Conservation (phyloP, 2,329 filamentous ascomycete genomes). For the Talaromyces rugulosus region DNA sequence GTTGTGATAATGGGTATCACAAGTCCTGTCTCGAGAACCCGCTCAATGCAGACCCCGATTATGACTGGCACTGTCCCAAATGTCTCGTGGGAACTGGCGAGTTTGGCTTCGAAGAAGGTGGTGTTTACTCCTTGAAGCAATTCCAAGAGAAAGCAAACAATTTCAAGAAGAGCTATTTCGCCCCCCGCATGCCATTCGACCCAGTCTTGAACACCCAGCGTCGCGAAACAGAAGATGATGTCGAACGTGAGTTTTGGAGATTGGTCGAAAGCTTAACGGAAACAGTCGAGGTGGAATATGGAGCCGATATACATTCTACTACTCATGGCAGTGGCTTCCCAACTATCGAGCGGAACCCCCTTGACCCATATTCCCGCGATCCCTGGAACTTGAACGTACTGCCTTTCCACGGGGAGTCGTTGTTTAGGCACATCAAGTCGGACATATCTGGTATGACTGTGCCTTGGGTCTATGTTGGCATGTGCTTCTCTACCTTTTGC, state of each 20-base stretch:
- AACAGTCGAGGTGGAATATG: constrained; percentile 96
- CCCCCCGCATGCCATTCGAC: constrained; percentile 83
- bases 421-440: constrained; percentile 96
- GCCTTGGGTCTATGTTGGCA: constrained; percentile 97
- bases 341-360: constrained; percentile 84
- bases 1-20: constrained; percentile 86
- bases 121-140: constrained; percentile 87
- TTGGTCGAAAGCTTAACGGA: constrained; percentile 91
- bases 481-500: constrained; percentile 99
- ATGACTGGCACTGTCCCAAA: constrained; percentile 93
- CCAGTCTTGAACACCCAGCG: constrained; percentile 74
- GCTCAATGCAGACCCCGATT: constrained; percentile 69
- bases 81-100: constrained; percentile 95
- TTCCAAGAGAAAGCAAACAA: constrained; percentile 95
- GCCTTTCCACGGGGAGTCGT: constrained; percentile 81
- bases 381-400: constrained; percentile 95
- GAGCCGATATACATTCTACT: constrained; percentile 95
- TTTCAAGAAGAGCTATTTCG: constrained; percentile 93
- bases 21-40: constrained; percentile 85
- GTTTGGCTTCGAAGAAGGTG: constrained; percentile 95
- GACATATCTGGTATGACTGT: constrained; percentile 99
- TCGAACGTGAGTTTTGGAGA: constrained; percentile 95
- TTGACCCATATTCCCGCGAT: constrained; percentile 80
- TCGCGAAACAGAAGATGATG: constrained; percentile 87
- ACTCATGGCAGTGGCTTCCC: constrained; percentile 97